Evolutionary conservation across 495 filamentous ascomycete genomes (phyloP).

Genomic region (Pyrenula massariospora): DNA sequence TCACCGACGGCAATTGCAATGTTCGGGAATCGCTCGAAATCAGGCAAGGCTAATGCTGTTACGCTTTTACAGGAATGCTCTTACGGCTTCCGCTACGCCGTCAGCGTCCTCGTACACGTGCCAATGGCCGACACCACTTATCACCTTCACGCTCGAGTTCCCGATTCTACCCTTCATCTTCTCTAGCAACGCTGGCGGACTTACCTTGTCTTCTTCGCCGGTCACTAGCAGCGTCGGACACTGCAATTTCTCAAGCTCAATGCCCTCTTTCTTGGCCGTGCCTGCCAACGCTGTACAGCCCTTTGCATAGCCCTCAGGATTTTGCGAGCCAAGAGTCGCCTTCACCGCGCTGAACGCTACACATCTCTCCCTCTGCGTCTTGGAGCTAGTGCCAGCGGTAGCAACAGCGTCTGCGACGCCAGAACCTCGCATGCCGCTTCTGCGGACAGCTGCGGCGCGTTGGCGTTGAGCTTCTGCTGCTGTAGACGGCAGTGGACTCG

Average conservation of each 20-base stretch:
- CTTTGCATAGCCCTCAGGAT: conserved; percentile 44
- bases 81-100: conserved; percentile 15
- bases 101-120: conserved; percentile 26
- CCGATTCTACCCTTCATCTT: conserved; percentile 12
- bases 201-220: conserved; percentile 31
- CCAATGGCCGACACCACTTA: conserved; percentile 32
- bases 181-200: conserved; percentile 12
- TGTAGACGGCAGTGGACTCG: conserved; percentile 22
- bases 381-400: conserved; percentile 18
- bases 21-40: neutral
- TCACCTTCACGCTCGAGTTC: conserved; percentile 11
- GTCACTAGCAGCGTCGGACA: conserved; percentile 23
- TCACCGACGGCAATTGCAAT: too few relatives aligned
- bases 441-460: conserved; percentile 27
- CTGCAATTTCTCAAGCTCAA: conserved; percentile 14
- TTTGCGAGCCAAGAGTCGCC: conserved; percentile 27
- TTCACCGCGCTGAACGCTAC: conserved; percentile 26
- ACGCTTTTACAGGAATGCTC: conserved; percentile 6
- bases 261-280: conserved; percentile 10
- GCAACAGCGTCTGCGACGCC: conserved; percentile 22
- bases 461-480: conserved; percentile 12
- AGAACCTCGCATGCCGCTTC: conserved; percentile 24
- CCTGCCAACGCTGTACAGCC: conserved; percentile 36
- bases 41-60: too few relatives aligned
- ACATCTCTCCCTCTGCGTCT: conserved; percentile 21